These are phyloP conservation scores for Bothriochloa decipiens DNA, from an alignment of 176 grass and related monocot species.

Conservation along the genomic window DNA sequence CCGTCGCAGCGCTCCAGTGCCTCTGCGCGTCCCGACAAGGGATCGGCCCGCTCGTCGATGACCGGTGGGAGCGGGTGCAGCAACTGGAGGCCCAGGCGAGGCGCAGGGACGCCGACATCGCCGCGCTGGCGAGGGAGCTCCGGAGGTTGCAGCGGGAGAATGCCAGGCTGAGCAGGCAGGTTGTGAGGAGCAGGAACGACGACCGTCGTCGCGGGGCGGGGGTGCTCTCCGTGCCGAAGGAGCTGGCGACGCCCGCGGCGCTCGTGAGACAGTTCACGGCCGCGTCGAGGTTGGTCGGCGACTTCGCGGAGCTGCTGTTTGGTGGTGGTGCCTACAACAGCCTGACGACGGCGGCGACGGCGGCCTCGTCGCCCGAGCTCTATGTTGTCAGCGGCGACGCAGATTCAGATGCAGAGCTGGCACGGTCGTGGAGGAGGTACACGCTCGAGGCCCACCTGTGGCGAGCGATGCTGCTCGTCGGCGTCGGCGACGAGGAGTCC, in stretches of 20 bases:
- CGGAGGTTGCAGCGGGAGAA: not conserved
- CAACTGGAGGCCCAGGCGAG: not conserved
- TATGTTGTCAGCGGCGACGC: not conserved
- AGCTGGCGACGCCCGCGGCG: not conserved
- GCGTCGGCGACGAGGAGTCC: not conserved
- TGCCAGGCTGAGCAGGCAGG: not conserved
- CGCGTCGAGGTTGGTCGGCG: not conserved
- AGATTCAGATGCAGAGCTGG: not conserved
- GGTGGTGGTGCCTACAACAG: not conserved
- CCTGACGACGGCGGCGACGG: not conserved
- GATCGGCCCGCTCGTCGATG: not conserved
- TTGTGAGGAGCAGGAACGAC: not conserved
- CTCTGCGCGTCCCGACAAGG: not conserved
- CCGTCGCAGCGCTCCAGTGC: not conserved
- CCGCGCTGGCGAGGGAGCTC: not conserved
- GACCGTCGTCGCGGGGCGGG: not conserved
- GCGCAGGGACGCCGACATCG: not conserved
- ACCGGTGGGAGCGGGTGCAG: constrained; percentile 21
- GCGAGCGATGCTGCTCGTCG: not conserved
- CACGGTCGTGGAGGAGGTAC: not conserved
- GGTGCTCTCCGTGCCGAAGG: not conserved
- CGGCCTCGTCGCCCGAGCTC: not conserved
- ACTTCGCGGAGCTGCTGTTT: constrained; percentile 13
- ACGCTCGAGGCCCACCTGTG: constrained; percentile 1
- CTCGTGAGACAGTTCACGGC: not conserved